Evolutionary conservation across 768 basidiomycete species (phyloP).

Genomic region (Amanita molliuscula): DNA sequence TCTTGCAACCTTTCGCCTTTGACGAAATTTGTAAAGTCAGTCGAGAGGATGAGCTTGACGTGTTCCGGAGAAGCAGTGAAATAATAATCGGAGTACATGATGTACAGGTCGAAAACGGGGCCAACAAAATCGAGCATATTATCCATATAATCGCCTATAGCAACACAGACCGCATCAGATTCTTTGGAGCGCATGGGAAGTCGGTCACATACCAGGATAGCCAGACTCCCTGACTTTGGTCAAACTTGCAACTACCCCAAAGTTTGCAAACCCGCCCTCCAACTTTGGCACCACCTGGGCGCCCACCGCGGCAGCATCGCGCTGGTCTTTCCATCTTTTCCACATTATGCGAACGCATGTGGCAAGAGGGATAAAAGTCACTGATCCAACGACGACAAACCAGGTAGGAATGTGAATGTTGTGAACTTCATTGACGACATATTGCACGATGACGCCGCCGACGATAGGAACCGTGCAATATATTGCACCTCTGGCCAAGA

Average conservation of each 20-base stretch:
- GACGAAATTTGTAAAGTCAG: constrained; percentile 47
- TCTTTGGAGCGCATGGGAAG: not conserved
- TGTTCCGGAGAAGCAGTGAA: constrained; percentile 44
- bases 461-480: constrained; percentile 4
- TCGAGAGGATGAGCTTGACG: constrained; percentile 45
- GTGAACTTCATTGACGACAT: constrained; percentile 8
- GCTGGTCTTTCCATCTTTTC: constrained; percentile 18
- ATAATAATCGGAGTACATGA: constrained; percentile 34
- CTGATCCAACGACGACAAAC: constrained; percentile 20
- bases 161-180: not conserved
- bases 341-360: constrained; percentile 20
- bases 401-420: constrained; percentile 25
- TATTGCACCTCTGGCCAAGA: not conserved
- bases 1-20: constrained; percentile 42
- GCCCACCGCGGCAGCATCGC: constrained; percentile 32
- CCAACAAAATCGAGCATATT: constrained; percentile 25
- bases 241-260: constrained; percentile 29
- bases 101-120: constrained; percentile 32
- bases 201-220: constrained; percentile 33
- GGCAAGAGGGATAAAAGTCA: constrained; percentile 23
- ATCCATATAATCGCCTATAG: constrained; percentile 31
- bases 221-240: constrained; percentile 29
- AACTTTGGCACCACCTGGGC: constrained; percentile 31
- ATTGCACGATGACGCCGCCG: constrained; percentile 11
- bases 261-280: constrained; percentile 32